These are phyloP conservation scores for Fusarium abutilonis DNA, from an alignment of 2,329 filamentous ascomycete species.

Conservation along the genomic window DNA sequence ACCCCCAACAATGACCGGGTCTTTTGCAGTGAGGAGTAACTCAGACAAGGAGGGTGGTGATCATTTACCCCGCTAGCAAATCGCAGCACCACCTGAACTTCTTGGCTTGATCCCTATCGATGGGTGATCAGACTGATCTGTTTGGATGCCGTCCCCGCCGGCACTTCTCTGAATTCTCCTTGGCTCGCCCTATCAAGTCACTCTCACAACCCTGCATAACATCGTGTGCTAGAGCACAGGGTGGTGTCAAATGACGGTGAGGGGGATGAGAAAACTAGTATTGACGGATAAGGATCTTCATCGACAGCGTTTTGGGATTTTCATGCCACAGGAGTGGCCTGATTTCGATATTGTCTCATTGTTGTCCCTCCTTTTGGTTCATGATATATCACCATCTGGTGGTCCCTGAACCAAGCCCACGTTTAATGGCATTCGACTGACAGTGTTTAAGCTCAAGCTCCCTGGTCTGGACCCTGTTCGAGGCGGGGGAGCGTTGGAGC, in stretches of 20 bases:
- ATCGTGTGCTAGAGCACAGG: constrained; percentile 26
- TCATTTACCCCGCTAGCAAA: constrained; percentile 27
- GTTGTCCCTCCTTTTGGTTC: neutral
- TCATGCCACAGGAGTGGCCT: constrained; percentile 5
- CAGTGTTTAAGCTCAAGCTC: constrained; percentile 2
- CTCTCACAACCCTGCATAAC: constrained; percentile 35
- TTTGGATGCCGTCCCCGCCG: constrained; percentile 38
- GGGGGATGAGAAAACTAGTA: constrained; percentile 19
- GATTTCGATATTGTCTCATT: neutral
- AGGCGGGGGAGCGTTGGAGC: constrained; percentile 28
- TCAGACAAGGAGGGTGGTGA: constrained; percentile 19
- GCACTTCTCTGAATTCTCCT: constrained; percentile 37
- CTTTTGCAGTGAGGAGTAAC: constrained; percentile 2
- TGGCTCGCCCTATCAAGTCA: constrained; percentile 31
- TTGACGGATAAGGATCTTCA: constrained; percentile 14
- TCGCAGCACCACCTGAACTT: constrained; percentile 24
- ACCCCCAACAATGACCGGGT: neutral
- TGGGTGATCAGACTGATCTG: constrained; percentile 16
- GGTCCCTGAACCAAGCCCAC: neutral
- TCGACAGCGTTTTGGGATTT: constrained; percentile 2
- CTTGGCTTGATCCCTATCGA: constrained; percentile 35
- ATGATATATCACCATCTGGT: neutral
- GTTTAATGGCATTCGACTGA: constrained; percentile 6
- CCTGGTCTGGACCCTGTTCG: constrained; percentile 28
- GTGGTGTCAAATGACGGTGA: constrained; percentile 45